Evolutionary conservation across 305 asterid species (phyloP).

Genomic region (Fraxinus angustifolia): DNA sequence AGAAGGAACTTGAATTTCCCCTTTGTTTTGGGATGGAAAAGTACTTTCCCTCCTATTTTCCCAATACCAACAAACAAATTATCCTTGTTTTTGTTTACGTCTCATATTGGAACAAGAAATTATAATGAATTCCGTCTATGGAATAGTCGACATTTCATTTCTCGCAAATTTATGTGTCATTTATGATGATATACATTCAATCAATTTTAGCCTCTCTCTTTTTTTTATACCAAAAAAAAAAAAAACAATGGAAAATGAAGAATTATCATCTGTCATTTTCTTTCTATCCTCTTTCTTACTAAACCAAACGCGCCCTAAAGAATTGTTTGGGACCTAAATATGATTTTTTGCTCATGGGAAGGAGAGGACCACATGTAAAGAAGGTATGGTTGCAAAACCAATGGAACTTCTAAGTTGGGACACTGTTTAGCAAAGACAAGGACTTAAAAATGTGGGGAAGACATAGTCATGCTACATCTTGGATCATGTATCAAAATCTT

Average conservation of each 20-base stretch:
- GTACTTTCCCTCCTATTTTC: not conserved
- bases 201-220: not conserved
- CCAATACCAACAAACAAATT: not conserved
- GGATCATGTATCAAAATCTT: slow-evolving; percentile 83
- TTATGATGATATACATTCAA: not conserved
- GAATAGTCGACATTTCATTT: not conserved
- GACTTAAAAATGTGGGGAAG: slow-evolving; percentile 41
- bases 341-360: not conserved
- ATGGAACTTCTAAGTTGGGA: slow-evolving; percentile 9
- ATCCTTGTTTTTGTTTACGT: not conserved
- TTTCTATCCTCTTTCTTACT: not conserved
- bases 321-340: slow-evolving; percentile 1
- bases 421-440: slow-evolving; percentile 31
- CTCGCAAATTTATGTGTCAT: not conserved
- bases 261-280: not conserved
- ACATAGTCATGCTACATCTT: slow-evolving; percentile 37
- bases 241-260: not conserved
- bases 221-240: not conserved
- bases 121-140: not conserved
- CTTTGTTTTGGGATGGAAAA: not conserved
- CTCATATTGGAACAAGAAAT: not conserved
- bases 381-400: slow-evolving; percentile 12
- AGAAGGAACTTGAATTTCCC: not conserved
- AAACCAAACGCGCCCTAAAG: slow-evolving; percentile 2
- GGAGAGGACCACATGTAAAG: slow-evolving; percentile 22